phyloP scores from a whole-genome alignment of 768 basidiomycete species.

The Kockovaella imperatae region DNA sequence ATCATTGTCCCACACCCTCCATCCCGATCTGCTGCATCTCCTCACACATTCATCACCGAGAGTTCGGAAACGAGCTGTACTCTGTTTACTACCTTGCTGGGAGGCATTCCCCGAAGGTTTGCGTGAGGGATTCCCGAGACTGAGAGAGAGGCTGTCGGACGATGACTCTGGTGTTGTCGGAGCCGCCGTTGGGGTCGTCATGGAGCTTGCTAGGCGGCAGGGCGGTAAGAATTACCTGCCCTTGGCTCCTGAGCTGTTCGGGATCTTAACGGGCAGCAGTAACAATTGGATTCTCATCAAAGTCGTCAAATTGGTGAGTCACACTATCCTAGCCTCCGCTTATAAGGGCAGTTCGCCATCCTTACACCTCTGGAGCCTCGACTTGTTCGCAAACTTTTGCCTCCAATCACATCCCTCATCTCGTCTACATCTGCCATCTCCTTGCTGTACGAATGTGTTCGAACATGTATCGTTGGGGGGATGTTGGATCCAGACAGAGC shows the following conservation, averaged over 20 bases:
- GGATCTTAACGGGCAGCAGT: constrained; percentile 80
- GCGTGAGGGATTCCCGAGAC: constrained; percentile 56
- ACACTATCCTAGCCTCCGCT: constrained; percentile 6
- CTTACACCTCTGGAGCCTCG: constrained; percentile 87
- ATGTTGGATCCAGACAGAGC: constrained; percentile 63
- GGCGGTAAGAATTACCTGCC: constrained; percentile 73
- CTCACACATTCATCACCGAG: constrained; percentile 28
- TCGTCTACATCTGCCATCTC: constrained; percentile 93
- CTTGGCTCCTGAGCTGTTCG: constrained; percentile 86
- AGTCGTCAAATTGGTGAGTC: constrained; percentile 77
- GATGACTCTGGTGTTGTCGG: constrained; percentile 73
- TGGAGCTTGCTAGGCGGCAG: constrained; percentile 70
- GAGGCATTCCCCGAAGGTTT: constrained; percentile 74
- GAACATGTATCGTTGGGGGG: constrained; percentile 93
- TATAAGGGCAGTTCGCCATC: constrained; percentile 67
- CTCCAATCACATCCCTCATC: constrained; percentile 90
- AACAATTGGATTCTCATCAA: constrained; percentile 99
- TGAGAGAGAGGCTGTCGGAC: constrained; percentile 53
- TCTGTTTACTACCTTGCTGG: constrained; percentile 72
- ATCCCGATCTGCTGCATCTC: constrained; percentile 70
- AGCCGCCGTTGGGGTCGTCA: constrained; percentile 86
- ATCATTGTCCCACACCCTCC: constrained; percentile 60
- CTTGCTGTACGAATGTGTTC: constrained; percentile 92
- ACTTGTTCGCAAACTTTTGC: constrained; percentile 84
- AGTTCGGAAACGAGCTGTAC: constrained; percentile 82